Evolutionary conservation across 225 moss, liverwort and hornwort genomes (phyloP), one percentile per base, ranked within the genome.

Genomic region (Ulota crispa): DNA sequence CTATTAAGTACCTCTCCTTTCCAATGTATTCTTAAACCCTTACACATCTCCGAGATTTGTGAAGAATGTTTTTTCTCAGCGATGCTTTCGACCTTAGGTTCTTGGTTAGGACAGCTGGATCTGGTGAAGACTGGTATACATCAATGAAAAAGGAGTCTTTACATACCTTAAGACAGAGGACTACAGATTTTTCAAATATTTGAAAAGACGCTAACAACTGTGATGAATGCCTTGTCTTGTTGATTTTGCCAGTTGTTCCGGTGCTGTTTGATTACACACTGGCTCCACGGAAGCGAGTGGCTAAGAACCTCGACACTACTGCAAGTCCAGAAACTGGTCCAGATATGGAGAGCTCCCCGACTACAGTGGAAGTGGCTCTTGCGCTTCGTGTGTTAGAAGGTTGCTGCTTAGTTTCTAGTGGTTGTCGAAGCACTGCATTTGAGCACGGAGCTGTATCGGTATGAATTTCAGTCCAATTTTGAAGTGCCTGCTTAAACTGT

Each of bases 331-430:
- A 92, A 43, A 43, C 72, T 26, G 77, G 77, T 36, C 80, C 75
- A 36, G 86, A 86, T 78, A 79, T 89, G 80, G 92, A 89, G 80
- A 94, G 86, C 82, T 71, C 94, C 81, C 88, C 93, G 56, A 92
- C 92, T 64, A 87, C 69, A 36, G 76, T 67, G 79, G 98, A 98
- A 80, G 86, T 94, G 67, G 85, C 89, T 75, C 89, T 94, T 31
- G 93, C 98, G 56, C 91, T 98, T 76, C 95, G 94, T 68, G 85
- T 95, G 70, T 86, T 98, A 78, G 98, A 98, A 83, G 98, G 93
- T 34, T 98, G 95, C 85, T 98, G 95, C 85, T 88, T 98, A 53
- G 85, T 98, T 57, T 95, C 94, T 78, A 83, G 83, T 83, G 89
- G 89, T 41, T 95, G 98, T 81, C 93, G 94, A 43, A 82, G 80